Base-by-base conservation (phyloP, 495 filamentous ascomycete species). In the Beverwykella pulmonaria region DNA sequence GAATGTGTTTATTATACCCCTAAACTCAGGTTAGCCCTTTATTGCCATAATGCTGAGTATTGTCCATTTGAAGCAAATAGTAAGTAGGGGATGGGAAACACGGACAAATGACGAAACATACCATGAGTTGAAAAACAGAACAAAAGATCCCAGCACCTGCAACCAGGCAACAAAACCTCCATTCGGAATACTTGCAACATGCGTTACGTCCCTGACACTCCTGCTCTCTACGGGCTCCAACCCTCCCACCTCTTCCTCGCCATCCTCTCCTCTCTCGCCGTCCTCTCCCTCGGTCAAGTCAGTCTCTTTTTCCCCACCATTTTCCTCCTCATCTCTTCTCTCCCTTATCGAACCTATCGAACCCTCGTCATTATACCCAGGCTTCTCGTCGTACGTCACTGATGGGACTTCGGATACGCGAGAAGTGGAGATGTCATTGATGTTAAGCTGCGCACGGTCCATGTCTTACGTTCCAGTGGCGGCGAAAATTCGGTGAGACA, bases 1-100 rank as follows among this genome's bases (percentile, higher is more conserved):
- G 73, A 88, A 90, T 1, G 86, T 83, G 59, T 87, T 88, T 53
- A 88, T 78, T 0, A 89, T 74, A 32, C 87, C 72, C 74, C 76
- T 74, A 29, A 12, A 27, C 9, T 2, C 44, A 6, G 15, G 44
- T 47, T 47, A 44, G 46, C 10, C 7, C 6, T 23, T 60, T n/a
- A n/a, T n/a, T n/a, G n/a, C n/a, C n/a, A n/a, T n/a, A n/a, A n/a
- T n/a, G n/a, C n/a, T n/a, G n/a, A n/a, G n/a, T n/a, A n/a, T n/a
- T n/a, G n/a, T n/a, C n/a, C n/a, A n/a, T n/a, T n/a, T n/a, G n/a
- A n/a, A n/a, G n/a, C n/a, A n/a, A n/a, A n/a, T n/a, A n/a, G n/a
- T n/a, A n/a, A n/a, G n/a, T n/a, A 34, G 32, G 32, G 5, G 32
- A 34, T 34, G 32, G 32, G 32, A 34, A n/a, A n/a, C n/a, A n/a